phyloP scores from a whole-genome alignment of 2,329 filamentous ascomycete genomes.

The Hymenoscyphus salicellus region DNA sequence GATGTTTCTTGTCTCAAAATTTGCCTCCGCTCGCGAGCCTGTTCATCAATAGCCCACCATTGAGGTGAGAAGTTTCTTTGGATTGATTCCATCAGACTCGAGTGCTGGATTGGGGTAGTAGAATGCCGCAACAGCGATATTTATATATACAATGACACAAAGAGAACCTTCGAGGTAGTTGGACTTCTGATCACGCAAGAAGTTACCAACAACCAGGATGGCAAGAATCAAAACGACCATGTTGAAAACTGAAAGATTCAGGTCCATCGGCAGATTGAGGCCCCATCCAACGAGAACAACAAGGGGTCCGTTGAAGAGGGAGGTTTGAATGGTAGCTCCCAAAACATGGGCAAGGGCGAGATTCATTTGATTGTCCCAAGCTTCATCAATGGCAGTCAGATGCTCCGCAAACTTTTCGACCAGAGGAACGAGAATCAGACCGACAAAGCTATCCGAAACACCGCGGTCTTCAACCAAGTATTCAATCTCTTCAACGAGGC shows the following conservation, averaged over 20 bases:
- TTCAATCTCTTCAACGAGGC: conserved; percentile 70
- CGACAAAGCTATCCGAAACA: conserved; percentile 58
- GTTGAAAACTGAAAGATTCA: conserved; percentile 87
- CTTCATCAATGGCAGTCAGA: conserved; percentile 79
- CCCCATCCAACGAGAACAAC: conserved; percentile 84
- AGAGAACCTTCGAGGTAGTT: conserved; percentile 87
- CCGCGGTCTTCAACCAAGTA: conserved; percentile 51
- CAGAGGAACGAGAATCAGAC: conserved; percentile 74
- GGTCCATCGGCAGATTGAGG: conserved; percentile 64
- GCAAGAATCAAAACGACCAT: conserved; percentile 76
- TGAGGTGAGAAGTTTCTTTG: not conserved
- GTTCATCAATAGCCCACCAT: not conserved
- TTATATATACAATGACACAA: conserved; percentile 65
- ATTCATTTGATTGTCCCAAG: conserved; percentile 79
- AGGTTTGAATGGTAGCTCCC: conserved; percentile 84
- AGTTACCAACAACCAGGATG: conserved; percentile 83
- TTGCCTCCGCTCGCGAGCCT: not conserved
- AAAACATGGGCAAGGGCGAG: conserved; percentile 82
- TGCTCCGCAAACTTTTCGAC: conserved; percentile 88
- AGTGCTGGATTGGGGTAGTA: conserved; percentile 50
- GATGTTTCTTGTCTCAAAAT: not conserved
- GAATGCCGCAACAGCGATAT: conserved; percentile 57
- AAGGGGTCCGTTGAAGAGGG: conserved; percentile 81
- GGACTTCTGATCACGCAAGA: conserved; percentile 81
- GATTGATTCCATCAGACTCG: not conserved